A percentile compares a stretch with the other conserved stretches of the same genome.
Conservation (phyloP, 345 rosid species). For the Lepidium africanum region DNA sequence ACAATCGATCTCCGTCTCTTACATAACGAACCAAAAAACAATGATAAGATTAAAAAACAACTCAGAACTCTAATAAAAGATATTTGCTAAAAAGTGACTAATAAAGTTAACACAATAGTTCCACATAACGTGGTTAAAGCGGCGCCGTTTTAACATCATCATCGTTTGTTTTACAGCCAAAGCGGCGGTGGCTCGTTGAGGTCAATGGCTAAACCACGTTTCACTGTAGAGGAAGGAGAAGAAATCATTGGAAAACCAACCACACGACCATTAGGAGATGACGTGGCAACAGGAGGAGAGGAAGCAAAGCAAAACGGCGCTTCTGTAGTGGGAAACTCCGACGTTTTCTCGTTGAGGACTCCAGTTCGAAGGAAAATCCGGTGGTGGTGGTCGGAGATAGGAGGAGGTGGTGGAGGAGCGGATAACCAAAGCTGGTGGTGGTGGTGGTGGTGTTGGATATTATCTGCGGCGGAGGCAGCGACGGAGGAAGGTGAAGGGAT, state of each 20-base stretch:
- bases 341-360: constrained; percentile 37
- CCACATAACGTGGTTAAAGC: background rate
- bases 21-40: background rate
- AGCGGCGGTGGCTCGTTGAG: constrained; percentile 95
- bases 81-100: constrained; percentile 8
- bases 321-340: constrained; percentile 8
- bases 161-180: constrained; percentile 50
- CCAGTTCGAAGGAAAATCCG: constrained; percentile 59
- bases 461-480: constrained; percentile 12
- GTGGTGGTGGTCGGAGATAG: constrained; percentile 14
- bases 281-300: background rate
- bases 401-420: constrained; percentile 22
- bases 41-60: background rate
- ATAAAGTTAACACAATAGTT: background rate
- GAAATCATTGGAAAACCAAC: constrained; percentile 10
- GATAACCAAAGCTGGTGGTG: constrained; percentile 24
- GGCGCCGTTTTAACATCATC: background rate
- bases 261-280: background rate
- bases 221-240: constrained; percentile 22
- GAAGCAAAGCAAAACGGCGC: constrained; percentile 9
- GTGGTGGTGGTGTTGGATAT: constrained; percentile 9
- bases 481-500: constrained; percentile 27
- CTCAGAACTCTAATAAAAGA: background rate
- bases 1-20: background rate
- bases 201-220: constrained; percentile 79